A percentile compares a stretch with the other conserved stretches of the same genome.
Conservation (phyloP, 805 yeast genomes). For the Lachancea nothofagi region DNA sequence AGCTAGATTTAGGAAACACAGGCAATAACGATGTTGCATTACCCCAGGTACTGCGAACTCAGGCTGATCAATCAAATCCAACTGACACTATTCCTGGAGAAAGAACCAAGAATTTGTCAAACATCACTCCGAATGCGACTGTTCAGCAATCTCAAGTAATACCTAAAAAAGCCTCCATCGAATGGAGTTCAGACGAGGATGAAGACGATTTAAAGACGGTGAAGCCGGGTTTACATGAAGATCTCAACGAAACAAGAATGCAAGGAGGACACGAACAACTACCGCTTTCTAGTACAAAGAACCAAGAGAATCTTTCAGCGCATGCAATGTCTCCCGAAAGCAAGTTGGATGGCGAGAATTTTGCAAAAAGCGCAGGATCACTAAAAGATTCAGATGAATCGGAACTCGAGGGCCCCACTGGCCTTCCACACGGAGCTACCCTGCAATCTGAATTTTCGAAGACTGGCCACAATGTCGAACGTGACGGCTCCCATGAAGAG, state of each 20-base stretch:
- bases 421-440: too few species aligned
- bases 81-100: background rate
- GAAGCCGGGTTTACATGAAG: background rate
- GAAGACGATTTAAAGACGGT: slow-evolving; percentile 36
- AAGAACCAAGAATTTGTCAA: slow-evolving; percentile 6
- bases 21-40: too few species aligned
- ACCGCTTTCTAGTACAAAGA: background rate
- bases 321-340: too few species aligned
- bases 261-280: too few species aligned
- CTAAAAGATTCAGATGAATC: background rate
- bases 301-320: too few species aligned
- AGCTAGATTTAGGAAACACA: too few species aligned
- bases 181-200: slow-evolving; percentile 87
- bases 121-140: slow-evolving; percentile 32
- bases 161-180: slow-evolving; percentile 79
- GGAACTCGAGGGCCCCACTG: background rate
- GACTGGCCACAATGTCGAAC: too few species aligned
- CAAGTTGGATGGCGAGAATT: slow-evolving; percentile 40
- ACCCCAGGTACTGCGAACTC: too few species aligned
- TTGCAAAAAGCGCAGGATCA: background rate
- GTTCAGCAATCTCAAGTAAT: slow-evolving; percentile 63
- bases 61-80: slow-evolving; percentile 1
- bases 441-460: too few species aligned
- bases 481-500: too few species aligned
- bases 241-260: slow-evolving; percentile 31